Evolutionary conservation across 768 basidiomycete species (phyloP).

Genomic region (Boletus insuetus): DNA sequence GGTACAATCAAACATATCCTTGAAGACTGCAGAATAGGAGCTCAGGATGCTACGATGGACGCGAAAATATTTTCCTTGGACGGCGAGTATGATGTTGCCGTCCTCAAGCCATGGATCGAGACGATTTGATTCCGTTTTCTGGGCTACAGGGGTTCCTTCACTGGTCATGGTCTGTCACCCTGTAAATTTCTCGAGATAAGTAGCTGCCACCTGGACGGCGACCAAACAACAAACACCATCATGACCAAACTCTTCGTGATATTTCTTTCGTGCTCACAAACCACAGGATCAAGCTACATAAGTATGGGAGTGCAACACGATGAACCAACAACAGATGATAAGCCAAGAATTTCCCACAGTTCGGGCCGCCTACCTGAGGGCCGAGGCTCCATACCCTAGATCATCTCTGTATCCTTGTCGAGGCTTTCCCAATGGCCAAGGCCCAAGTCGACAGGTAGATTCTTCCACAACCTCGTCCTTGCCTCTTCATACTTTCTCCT

Average conservation of each 20-base stretch:
- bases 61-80: conserved; percentile 26
- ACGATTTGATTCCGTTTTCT: neutral
- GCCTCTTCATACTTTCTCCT: neutral
- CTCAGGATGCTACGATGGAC: conserved; percentile 33
- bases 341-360: no score
- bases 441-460: neutral
- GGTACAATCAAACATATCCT: conserved; percentile 25
- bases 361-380: no score
- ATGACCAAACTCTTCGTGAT: no score
- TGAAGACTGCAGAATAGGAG: conserved; percentile 29
- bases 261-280: no score
- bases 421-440: conserved; percentile 7
- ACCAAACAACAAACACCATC: no score
- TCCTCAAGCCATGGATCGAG: conserved; percentile 29
- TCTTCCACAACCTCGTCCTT: neutral
- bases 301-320: no score
- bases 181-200: no score
- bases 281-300: no score
- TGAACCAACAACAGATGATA: no score
- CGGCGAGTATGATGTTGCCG: conserved; percentile 31
- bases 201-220: no score
- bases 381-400: neutral
- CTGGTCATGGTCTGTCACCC: neutral
- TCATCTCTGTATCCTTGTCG: neutral
- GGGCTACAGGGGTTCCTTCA: neutral